phyloP scores from a whole-genome alignment of 2,329 filamentous ascomycete genomes.

The Fusarium floridanum region DNA sequence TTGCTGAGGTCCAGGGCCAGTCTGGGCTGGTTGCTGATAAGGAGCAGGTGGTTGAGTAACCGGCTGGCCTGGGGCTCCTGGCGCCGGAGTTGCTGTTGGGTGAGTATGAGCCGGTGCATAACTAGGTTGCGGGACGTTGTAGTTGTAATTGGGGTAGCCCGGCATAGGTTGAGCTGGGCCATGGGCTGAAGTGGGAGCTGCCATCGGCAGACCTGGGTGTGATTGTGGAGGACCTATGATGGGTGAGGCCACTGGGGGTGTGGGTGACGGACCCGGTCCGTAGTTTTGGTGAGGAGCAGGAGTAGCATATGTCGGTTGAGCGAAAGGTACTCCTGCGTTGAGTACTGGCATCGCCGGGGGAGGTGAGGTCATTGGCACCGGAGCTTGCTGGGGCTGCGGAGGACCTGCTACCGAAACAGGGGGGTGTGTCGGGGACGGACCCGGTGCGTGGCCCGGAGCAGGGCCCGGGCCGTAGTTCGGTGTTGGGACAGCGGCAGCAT shows the following conservation, averaged over 20 bases:
- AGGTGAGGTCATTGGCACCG: neutral
- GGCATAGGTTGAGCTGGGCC: constrained; percentile 17
- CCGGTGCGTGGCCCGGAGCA: constrained; percentile 18
- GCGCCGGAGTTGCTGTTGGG: constrained; percentile 11
- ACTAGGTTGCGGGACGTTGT: constrained; percentile 38
- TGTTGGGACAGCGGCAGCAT: constrained; percentile 29
- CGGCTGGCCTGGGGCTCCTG: neutral
- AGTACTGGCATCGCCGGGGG: constrained; percentile 14
- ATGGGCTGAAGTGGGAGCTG: constrained; percentile 14
- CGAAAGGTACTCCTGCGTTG: constrained; percentile 27
- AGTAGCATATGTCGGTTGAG: constrained; percentile 40
- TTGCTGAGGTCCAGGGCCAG: constrained; percentile 16
- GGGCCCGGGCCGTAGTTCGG: constrained; percentile 27
- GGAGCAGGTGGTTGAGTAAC: neutral
- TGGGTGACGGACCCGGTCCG: constrained; percentile 9
- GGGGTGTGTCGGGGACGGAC: constrained; percentile 2
- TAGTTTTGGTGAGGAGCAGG: constrained; percentile 28
- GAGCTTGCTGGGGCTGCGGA: neutral
- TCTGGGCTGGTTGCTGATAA: constrained; percentile 25
- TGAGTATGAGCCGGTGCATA: constrained; percentile 24
- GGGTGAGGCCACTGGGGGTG: constrained; percentile 5
- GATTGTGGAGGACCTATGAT: constrained; percentile 3
- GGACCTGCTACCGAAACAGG: constrained; percentile 5
- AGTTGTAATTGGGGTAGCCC: constrained; percentile 35
- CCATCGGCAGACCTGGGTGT: neutral